A percentile compares a stretch with the other conserved stretches of the same genome.
Evolutionary conservation across 805 yeast species (phyloP).

Genomic region (Metschnikowia lachancei): DNA sequence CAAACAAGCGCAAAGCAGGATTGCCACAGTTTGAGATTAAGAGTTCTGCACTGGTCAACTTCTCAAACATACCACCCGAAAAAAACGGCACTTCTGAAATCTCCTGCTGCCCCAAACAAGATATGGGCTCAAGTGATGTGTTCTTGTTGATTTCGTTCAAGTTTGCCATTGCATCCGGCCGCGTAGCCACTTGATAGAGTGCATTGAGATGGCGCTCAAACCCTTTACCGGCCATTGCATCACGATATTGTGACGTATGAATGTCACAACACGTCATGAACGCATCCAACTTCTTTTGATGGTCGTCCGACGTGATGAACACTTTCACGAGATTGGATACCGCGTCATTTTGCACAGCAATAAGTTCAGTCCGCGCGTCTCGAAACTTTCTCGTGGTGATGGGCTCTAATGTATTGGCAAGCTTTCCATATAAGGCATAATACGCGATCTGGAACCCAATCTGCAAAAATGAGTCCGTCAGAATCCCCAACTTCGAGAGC

Average conservation of each 20-base stretch:
- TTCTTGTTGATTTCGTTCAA: constrained; percentile 41
- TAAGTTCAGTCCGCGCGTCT: constrained; percentile 67
- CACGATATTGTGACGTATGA: constrained; percentile 49
- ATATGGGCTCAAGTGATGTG: constrained; percentile 21
- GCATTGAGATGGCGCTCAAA: constrained; percentile 73
- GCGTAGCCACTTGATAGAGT: constrained; percentile 52
- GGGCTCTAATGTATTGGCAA: constrained; percentile 51
- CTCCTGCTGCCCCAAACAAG: constrained; percentile 8
- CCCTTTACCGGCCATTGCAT: constrained; percentile 61
- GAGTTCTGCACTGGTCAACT: constrained; percentile 36
- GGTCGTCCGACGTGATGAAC: constrained; percentile 56
- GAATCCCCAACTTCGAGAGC: constrained; percentile 38
- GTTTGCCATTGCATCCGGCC: constrained; percentile 34
- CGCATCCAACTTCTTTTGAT: constrained; percentile 46
- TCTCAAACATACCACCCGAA: constrained; percentile 34
- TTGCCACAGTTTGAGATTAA: constrained; percentile 75
- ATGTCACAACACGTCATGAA: constrained; percentile 50
- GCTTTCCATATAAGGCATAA: constrained; percentile 53
- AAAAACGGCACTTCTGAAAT: constrained; percentile 29
- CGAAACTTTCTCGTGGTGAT: constrained; percentile 65
- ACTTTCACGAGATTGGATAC: constrained; percentile 54
- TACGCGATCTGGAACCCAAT: constrained; percentile 51
- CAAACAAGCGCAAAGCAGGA: constrained; percentile 81
- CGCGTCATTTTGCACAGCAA: constrained; percentile 59
- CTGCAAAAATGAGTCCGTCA: constrained; percentile 53